Percentiles rank a stretch among this genome's conserved stretches.
These are phyloP conservation scores for Nicotiana attenuata DNA, from an alignment of 257 asterid species.

Conservation along the genomic window DNA sequence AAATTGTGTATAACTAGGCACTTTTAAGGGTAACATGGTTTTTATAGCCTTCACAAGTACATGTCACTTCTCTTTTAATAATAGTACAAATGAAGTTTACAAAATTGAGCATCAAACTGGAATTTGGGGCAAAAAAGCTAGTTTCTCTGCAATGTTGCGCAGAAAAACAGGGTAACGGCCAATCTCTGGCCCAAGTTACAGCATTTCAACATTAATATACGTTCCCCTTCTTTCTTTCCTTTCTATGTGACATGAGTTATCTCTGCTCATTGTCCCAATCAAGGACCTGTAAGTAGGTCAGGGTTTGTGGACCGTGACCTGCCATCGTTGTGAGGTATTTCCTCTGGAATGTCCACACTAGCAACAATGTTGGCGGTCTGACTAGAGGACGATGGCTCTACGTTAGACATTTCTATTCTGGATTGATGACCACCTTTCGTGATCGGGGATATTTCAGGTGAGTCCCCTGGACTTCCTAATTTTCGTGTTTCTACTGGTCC, in stretches of 20 bases:
- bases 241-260: not conserved
- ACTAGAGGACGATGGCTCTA: not conserved
- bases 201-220: not conserved
- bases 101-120: not conserved
- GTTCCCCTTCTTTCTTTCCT: not conserved
- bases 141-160: not conserved
- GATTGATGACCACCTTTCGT: slow-evolving; percentile 1
- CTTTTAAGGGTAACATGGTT: not conserved
- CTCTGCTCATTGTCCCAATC: slow-evolving; percentile 2
- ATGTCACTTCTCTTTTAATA: not conserved
- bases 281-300: slow-evolving; percentile 32
- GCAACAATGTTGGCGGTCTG: slow-evolving; percentile 36
- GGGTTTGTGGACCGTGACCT: not conserved
- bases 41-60: not conserved
- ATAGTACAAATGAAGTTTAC: not conserved
- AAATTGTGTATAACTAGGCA: not conserved
- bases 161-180: not conserved
- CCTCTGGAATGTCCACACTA: slow-evolving; percentile 35
- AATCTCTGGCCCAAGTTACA: not conserved
- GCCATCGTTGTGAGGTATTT: slow-evolving; percentile 4
- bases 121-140: not conserved
- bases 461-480: slow-evolving; percentile 34
- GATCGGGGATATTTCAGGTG: slow-evolving; percentile 31
- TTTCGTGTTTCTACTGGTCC: slow-evolving; percentile 19
- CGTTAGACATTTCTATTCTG: slow-evolving; percentile 3